Conservation (phyloP, 116 monocot species). For the Zostera marina region DNA sequence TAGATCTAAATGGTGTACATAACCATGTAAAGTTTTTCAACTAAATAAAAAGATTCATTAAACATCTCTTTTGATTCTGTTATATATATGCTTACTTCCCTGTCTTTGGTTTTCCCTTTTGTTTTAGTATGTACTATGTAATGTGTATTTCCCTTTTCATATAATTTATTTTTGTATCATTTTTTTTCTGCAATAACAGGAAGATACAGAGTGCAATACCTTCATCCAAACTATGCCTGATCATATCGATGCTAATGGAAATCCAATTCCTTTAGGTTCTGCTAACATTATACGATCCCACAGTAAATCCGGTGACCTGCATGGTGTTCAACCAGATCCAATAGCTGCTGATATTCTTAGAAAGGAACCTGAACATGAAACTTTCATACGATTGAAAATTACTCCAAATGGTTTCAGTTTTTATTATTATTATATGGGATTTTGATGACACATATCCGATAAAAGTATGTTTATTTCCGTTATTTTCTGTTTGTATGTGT, state of each 20-base stretch:
- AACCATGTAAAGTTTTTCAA: too few species aligned
- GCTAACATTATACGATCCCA: slow-evolving; percentile 75
- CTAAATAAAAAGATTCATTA: too few species aligned
- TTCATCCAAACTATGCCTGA: slow-evolving; percentile 36
- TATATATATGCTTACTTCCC: too few species aligned
- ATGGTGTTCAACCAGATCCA: slow-evolving; percentile 82
- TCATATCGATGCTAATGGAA: slow-evolving; percentile 38
- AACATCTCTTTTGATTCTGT: too few species aligned
- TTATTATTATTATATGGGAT: background rate
- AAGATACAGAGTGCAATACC: slow-evolving; percentile 13
- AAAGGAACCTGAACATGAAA: slow-evolving; percentile 95
- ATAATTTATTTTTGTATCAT: background rate
- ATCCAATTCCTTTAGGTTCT: slow-evolving; percentile 36
- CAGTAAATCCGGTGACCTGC: slow-evolving; percentile 85
- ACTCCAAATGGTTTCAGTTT: slow-evolving; percentile 9
- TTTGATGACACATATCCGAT: too few species aligned
- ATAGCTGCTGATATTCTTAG: slow-evolving; percentile 95
- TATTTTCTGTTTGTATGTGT: slow-evolving; percentile 6
- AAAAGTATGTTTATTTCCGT: background rate
- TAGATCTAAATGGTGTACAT: too few species aligned
- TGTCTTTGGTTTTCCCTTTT: too few species aligned
- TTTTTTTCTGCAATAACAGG: slow-evolving; percentile 19
- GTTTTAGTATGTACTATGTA: too few species aligned
- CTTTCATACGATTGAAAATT: slow-evolving; percentile 45
- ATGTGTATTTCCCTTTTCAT: too few species aligned